Base-by-base conservation (phyloP, 2,329 filamentous ascomycete species). In the Colletotrichum sp. region DNA sequence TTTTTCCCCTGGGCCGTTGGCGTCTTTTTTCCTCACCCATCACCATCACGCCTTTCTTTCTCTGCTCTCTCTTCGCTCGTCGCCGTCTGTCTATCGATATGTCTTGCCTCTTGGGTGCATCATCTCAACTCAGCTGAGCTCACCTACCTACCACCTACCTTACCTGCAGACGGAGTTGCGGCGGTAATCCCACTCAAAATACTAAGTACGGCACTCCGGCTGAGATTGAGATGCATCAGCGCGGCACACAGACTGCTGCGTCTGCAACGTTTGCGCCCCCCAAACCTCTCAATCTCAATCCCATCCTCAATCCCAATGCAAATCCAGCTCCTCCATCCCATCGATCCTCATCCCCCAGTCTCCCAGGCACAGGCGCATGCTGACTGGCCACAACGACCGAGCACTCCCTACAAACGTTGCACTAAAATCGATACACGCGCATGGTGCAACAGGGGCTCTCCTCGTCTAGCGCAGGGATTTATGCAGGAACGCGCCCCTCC, bases 401-500 rank as follows among this genome's bases (percentile, higher is more conserved):
- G 74, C 74, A 64, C 70, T 64, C 70, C 55, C 61, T 34, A 69
- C 55, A 25, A 76, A 65, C 70, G 70, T 74, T 75, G 62, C 72
- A 77, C 75, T 75, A 71, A 71, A 70, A 67, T 63, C 61, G 71
- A 71, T 49, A 69, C 75, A 64, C 69, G 39, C 44, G 62, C 62
- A 77, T 63, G 36, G 65, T 63, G 27, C n/a, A 67, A 67, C 75
- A 77, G 63, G 75, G 75, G 61, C 49, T 29, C 15, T 52, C 75
- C 75, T 66, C 36, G 75, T 49, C 62, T 68, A 68, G 55, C 55
- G 73, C 76, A 70, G 32, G 69, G 76, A 70, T 77, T 66, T 64
- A 52, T 77, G 75, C 75, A 78, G 77, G 77, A 78, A 78, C 77
- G 75, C 75, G 75, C 77, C 71, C 71, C 77, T 76, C 59, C 70